Evolutionary conservation across 768 basidiomycete genomes (phyloP), one percentile per base, ranked within the genome.

Genomic region (Russula virescens): DNA sequence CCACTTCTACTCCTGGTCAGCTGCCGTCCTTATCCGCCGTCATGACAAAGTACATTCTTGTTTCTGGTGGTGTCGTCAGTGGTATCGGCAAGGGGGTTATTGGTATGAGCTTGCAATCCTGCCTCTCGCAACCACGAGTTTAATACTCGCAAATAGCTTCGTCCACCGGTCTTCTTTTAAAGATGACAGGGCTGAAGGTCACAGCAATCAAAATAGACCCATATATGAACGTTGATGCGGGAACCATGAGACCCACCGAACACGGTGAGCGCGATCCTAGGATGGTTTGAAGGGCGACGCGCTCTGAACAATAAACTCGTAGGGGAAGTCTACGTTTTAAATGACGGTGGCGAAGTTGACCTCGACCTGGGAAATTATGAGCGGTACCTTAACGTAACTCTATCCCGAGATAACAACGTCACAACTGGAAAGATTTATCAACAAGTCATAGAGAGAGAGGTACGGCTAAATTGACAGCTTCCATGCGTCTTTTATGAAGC

Each of bases 151-250:
- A 60, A 65, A 45, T 72, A 98, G 96, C 96, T 67, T 98, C 96
- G 28, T 98, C 95, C 54, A 98, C 96, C 6, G 96, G 96, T 62
- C 79, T 98, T 55, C 82, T 98, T 55, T 81, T 99, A 73, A 98
- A 98, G 77, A 98, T 92, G 48, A 86, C 88, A 42, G 96, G 96
- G 51, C 81, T 97, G 64, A 97, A 94, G 78, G 96, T 98, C 69
- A 99, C 96, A 9, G 91, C 96, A 13, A 98, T 99, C 81, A 99
- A 99, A 78, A 98, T 99, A 70, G 96, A 99, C 73, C 96, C 96
- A 16, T 99, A 99, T 70, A 98, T 99, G 96, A 99, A 99, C 77
- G 98, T 99, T 69, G 96, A 99, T 81, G 96, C 96, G 25, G 96
- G 96, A 40, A 98, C 96, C 21, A 99, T 99, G 96, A 82, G 93